A percentile compares a stretch with the other conserved stretches of the same genome.
These are phyloP conservation scores for Fusarium sp. DNA, from an alignment of 2,329 filamentous ascomycete species.

Conservation along the genomic window DNA sequence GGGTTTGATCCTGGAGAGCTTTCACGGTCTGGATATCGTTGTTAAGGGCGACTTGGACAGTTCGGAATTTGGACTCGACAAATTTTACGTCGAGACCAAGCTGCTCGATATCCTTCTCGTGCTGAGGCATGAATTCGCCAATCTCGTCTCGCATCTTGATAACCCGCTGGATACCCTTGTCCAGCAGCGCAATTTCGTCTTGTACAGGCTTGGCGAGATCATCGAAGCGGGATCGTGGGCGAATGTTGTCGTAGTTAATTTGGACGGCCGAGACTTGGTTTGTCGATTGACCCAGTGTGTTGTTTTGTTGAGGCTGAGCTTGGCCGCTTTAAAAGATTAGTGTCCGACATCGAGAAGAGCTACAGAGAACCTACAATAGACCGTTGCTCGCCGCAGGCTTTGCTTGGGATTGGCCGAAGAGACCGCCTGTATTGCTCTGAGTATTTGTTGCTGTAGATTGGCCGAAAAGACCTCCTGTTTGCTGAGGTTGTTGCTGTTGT, in stretches of 20 bases:
- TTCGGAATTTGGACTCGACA: constrained; percentile 63
- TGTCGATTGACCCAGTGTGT: constrained; percentile 51
- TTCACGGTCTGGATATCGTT: constrained; percentile 74
- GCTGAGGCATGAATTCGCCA: constrained; percentile 73
- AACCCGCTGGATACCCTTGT: constrained; percentile 83
- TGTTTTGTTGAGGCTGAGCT: constrained; percentile 48
- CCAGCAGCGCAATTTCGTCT: constrained; percentile 80
- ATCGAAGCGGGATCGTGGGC: constrained; percentile 90
- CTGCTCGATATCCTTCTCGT: constrained; percentile 63
- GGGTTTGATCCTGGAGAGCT: constrained; percentile 69
- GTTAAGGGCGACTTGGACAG: constrained; percentile 60
- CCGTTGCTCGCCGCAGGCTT: constrained; percentile 48
- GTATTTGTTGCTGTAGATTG: constrained; percentile 33
- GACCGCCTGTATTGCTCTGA: constrained; percentile 46
- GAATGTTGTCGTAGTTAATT: constrained; percentile 82
- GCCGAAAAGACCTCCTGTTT: constrained; percentile 51
- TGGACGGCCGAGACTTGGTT: constrained; percentile 77
- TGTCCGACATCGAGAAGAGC: neutral
- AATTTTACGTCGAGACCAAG: constrained; percentile 63
- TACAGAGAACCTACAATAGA: constrained; percentile 50
- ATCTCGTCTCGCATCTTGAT: constrained; percentile 84
- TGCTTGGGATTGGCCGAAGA: constrained; percentile 55
- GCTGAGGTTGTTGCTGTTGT: constrained; percentile 42
- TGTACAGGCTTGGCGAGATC: constrained; percentile 88
- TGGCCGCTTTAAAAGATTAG: constrained; percentile 50